Evolutionary conservation across 2,329 filamentous ascomycete genomes (phyloP).

Genomic region (Trichoderma hamatum): DNA sequence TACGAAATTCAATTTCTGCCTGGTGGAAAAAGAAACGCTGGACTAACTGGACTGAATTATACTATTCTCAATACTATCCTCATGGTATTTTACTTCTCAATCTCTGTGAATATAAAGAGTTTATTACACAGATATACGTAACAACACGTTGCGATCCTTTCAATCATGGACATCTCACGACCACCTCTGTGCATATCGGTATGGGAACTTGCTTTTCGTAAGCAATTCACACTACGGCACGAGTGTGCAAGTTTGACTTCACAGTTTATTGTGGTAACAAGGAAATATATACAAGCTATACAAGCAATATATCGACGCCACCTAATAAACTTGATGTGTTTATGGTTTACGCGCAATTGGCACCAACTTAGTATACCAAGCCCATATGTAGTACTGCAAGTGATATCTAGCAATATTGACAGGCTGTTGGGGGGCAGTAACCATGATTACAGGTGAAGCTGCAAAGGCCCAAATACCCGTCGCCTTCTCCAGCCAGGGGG

Average conservation of each 20-base stretch:
- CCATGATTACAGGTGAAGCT: conserved; percentile 50
- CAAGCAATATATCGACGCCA: not conserved
- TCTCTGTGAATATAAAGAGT: too few species aligned
- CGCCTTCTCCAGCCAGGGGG: conserved; percentile 39
- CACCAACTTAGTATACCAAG: too few species aligned
- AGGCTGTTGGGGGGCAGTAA: conserved; percentile 42
- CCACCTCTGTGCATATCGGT: too few species aligned
- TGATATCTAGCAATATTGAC: conserved; percentile 27
- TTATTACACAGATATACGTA: too few species aligned
- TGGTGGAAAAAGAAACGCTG: too few species aligned
- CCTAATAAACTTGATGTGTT: not conserved
- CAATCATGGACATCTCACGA: too few species aligned
- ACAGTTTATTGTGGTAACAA: not conserved
- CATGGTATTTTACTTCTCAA: too few species aligned
- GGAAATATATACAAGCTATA: not conserved
- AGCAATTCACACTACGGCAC: not conserved
- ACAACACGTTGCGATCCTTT: too few species aligned
- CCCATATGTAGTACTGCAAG: not conserved
- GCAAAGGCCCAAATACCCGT: conserved; percentile 49
- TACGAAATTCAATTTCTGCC: too few species aligned
- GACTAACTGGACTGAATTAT: too few species aligned
- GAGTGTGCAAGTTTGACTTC: not conserved
- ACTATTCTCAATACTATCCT: too few species aligned
- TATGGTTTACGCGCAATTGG: not conserved
- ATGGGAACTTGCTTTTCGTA: too few species aligned